These are phyloP conservation scores for Sabuloglossum arenarium DNA, from an alignment of 495 filamentous ascomycete genomes.

Conservation along the genomic window DNA sequence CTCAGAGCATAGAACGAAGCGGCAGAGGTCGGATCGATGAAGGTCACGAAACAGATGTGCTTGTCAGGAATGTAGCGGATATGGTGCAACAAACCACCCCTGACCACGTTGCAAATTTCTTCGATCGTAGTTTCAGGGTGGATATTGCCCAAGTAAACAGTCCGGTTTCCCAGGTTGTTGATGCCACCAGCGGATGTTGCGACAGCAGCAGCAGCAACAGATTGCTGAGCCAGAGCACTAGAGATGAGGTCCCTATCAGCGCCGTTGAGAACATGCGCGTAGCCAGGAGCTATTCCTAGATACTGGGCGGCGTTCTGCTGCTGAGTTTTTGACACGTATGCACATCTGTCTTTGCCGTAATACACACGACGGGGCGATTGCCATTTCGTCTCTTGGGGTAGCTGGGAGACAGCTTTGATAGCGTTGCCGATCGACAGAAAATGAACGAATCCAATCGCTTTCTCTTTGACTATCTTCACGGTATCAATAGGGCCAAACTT, in stretches of 20 bases:
- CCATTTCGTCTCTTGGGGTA: conserved; percentile 94
- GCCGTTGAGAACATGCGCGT: conserved; percentile 85
- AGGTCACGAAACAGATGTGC: conserved; percentile 98
- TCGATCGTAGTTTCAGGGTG: conserved; percentile 97
- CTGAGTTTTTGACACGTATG: conserved; percentile 97
- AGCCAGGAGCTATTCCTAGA: conserved; percentile 91
- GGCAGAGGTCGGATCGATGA: conserved; percentile 95
- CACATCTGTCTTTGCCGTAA: conserved; percentile 95
- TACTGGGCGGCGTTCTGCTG: conserved; percentile 99
- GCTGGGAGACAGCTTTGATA: conserved; percentile 94
- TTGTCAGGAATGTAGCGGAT: conserved; percentile 99
- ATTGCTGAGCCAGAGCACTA: conserved; percentile 89
- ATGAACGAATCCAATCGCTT: conserved; percentile 94
- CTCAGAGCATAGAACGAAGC: conserved; percentile 95
- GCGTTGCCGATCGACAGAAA: conserved; percentile 95
- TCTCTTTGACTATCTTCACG: conserved; percentile 93
- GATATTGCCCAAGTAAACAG: conserved; percentile 95
- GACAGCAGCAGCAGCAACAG: conserved; percentile 88
- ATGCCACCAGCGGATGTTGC: conserved; percentile 91
- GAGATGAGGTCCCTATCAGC: conserved; percentile 92
- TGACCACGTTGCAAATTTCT: conserved; percentile 94
- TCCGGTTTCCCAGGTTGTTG: conserved; percentile 91
- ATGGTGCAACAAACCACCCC: conserved; percentile 83
- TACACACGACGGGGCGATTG: conserved; percentile 87
- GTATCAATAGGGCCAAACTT: conserved; percentile 96